phyloP scores from a whole-genome alignment of 352 stramenopile species.

The Phytophthora boehmeriae region DNA sequence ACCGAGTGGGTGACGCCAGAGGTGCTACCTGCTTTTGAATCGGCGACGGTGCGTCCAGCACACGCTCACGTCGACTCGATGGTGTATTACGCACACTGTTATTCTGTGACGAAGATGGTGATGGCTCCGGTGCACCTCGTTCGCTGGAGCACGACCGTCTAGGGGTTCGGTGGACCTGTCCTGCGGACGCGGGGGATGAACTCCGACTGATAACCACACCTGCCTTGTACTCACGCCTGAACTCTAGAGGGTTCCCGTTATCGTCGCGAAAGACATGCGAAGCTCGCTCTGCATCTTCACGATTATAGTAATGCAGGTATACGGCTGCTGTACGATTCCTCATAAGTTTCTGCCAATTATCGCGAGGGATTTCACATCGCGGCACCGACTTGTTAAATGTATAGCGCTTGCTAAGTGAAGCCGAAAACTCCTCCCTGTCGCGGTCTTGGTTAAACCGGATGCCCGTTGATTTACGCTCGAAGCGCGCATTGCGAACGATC shows the following conservation, averaged over 20 bases:
- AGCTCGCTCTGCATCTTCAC: constrained; percentile 51
- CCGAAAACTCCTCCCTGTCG: constrained; percentile 57
- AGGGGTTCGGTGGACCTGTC: constrained; percentile 10
- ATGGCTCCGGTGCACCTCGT: constrained; percentile 21
- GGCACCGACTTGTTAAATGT: constrained; percentile 55
- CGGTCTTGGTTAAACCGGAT: constrained; percentile 68
- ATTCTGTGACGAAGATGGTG: constrained; percentile 22
- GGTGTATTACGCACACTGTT: constrained; percentile 19
- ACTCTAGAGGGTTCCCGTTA: constrained; percentile 38
- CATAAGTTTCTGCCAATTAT: constrained; percentile 65
- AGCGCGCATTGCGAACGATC: constrained; percentile 52
- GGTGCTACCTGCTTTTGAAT: neutral
- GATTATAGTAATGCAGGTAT: constrained; percentile 62
- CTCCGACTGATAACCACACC: constrained; percentile 35
- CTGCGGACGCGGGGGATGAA: constrained; percentile 16
- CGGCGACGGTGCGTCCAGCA: neutral
- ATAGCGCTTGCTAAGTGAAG: constrained; percentile 51
- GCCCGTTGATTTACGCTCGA: constrained; percentile 61
- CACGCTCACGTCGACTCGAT: constrained; percentile 23
- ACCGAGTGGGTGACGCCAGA: neutral
- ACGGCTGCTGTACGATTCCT: constrained; percentile 38
- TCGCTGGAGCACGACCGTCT: constrained; percentile 47
- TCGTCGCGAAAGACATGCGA: constrained; percentile 51
- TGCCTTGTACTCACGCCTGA: constrained; percentile 44
- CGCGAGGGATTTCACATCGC: constrained; percentile 53